A percentile compares a stretch with the other conserved stretches of the same genome.
These are phyloP conservation scores for Aspergillus homomorphus DNA, from an alignment of 495 filamentous ascomycete genomes.

Conservation along the genomic window DNA sequence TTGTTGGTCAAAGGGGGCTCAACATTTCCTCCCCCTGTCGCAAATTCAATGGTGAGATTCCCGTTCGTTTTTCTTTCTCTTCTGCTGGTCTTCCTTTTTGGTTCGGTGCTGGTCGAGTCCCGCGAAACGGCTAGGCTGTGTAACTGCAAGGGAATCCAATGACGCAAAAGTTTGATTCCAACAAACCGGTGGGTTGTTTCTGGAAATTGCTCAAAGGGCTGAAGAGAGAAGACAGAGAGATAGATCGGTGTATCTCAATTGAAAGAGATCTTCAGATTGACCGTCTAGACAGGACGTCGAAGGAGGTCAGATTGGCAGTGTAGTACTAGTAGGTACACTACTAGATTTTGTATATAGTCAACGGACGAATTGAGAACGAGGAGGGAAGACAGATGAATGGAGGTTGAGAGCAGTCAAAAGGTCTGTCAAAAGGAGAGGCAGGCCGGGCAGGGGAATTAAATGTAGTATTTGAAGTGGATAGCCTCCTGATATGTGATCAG, in stretches of 20 bases:
- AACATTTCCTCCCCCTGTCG: slow-evolving; percentile 24
- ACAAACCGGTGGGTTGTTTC: slow-evolving; percentile 6
- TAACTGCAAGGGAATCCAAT: slow-evolving; percentile 21
- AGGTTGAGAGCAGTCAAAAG: slow-evolving; percentile 11
- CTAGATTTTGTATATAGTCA: too few species aligned
- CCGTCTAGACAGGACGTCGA: not conserved
- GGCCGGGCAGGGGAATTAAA: slow-evolving; percentile 36
- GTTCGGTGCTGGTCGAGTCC: slow-evolving; percentile 8
- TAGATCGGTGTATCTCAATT: not conserved
- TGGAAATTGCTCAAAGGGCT: not conserved
- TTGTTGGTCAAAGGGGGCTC: slow-evolving; percentile 20
- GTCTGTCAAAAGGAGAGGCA: slow-evolving; percentile 17
- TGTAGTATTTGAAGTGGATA: slow-evolving; percentile 40
- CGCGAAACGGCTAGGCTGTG: slow-evolving; percentile 14
- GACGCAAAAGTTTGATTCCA: slow-evolving; percentile 12
- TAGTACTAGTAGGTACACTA: slow-evolving; percentile 9
- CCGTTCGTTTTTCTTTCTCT: slow-evolving; percentile 10
- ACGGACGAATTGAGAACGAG: slow-evolving; percentile 5
- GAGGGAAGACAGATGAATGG: slow-evolving; percentile 11
- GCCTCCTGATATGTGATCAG: slow-evolving; percentile 38
- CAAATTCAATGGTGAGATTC: slow-evolving; percentile 5
- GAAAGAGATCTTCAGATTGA: not conserved
- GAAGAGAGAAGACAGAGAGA: not conserved
- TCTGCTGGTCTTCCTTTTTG: slow-evolving; percentile 8
- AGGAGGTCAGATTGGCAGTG: not conserved